phyloP scores from a whole-genome alignment of 768 basidiomycete genomes.

The Mycena kentingensis region DNA sequence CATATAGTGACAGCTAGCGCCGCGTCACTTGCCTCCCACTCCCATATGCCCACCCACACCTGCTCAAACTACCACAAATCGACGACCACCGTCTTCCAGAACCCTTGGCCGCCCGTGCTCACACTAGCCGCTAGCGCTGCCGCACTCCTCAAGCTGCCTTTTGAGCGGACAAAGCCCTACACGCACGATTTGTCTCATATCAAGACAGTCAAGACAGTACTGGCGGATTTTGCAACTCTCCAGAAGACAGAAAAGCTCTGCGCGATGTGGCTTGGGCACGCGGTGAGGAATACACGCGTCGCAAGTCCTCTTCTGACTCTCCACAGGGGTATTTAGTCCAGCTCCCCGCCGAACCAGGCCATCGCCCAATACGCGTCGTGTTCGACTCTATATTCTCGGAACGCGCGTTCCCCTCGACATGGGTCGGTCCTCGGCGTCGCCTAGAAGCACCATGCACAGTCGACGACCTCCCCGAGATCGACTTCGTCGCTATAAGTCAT shows the following conservation, averaged over 20 bases:
- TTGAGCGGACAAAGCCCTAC: slow-evolving; percentile 15
- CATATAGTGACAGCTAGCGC: no score
- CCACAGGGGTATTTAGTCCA: slow-evolving; percentile 33
- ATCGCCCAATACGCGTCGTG: slow-evolving; percentile 33
- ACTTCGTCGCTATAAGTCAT: slow-evolving; percentile 43
- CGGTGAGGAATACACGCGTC: slow-evolving; percentile 24
- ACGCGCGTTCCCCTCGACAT: slow-evolving; percentile 30
- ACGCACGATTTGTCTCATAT: slow-evolving; percentile 16
- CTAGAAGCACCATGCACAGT: slow-evolving; percentile 38
- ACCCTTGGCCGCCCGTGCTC: slow-evolving; percentile 22
- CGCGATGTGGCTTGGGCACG: slow-evolving; percentile 43
- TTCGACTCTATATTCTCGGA: slow-evolving; percentile 46
- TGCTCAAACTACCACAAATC: slow-evolving; percentile 11
- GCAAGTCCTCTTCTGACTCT: background rate
- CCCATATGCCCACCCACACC: slow-evolving; percentile 18
- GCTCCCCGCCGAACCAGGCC: slow-evolving; percentile 18
- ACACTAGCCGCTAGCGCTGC: slow-evolving; percentile 20
- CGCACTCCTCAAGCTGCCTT: slow-evolving; percentile 16
- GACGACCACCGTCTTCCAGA: slow-evolving; percentile 12
- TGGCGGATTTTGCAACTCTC: slow-evolving; percentile 12
- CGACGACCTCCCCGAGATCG: slow-evolving; percentile 40
- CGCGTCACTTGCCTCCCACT: no score
- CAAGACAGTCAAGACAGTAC: slow-evolving; percentile 20
- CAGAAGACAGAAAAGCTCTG: slow-evolving; percentile 15
- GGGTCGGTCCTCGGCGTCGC: slow-evolving; percentile 34